Evolutionary conservation across 257 asterid genomes (phyloP), one percentile per base, ranked within the genome.

Genomic region (Forsythia suspensa): DNA sequence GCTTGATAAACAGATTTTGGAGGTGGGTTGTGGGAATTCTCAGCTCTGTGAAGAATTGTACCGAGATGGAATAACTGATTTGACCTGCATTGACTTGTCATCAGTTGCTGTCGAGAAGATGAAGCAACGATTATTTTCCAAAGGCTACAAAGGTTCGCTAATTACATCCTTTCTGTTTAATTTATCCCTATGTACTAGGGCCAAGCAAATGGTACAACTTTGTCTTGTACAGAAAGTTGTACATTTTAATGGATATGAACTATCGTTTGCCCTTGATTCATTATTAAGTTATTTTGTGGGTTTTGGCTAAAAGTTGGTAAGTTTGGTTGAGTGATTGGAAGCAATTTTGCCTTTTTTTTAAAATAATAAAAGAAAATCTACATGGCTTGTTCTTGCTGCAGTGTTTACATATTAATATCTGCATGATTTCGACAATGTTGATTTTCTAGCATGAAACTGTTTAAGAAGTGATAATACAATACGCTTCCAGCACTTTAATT

Each of bases 1-100:
- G 70, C 13, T 63, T 72, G 69, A 51, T 70, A 20, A 82, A 61
- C 83, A 93, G 99, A 94, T 94, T 34, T 78, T 96, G 88, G 97
- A 96, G 92, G 84, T 96, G 80, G 99, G 99, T 40, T 96, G 99
- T 84, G 99, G 99, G 52, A 90, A 92, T 80, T 96, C 99, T 72
- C 98, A 93, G 87, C 84, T 96, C 43, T 91, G 92, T 65, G 98
- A 93, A 73, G 92, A 90, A 39, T 84, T 96, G 76, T 87, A 91
- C 71, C 82, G 86, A 79, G 99, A 94, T 82, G 97, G 97, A 41
- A 89, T 92, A 71, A 87, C 94, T 82, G 87, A 89, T 39, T 80
- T 95, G 61, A 95, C 99, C 81, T 95, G 99, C 90, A 91, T 91
- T 81, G 99, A 96, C 79, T 89, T 92, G 82, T 96, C 99, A 0